Evolutionary conservation across 805 yeast species (phyloP).

Genomic region (Lachancea sp.): DNA sequence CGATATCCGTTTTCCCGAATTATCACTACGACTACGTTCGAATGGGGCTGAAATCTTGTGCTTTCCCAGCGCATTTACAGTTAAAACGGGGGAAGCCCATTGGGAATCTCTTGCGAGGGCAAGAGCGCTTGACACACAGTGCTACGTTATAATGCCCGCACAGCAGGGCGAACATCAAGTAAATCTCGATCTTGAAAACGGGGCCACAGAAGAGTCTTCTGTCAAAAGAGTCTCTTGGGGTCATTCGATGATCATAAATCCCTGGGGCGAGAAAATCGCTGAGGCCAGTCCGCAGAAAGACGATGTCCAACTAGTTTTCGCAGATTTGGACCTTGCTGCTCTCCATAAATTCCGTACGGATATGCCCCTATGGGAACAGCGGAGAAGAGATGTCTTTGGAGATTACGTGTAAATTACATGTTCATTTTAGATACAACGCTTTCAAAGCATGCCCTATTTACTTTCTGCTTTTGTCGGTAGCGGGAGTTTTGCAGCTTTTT

Average conservation of each 20-base stretch:
- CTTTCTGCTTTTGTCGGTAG: constrained; percentile 7
- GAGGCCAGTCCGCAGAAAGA: constrained; percentile 41
- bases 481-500: neutral
- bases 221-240: constrained; percentile 70
- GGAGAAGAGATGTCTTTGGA: constrained; percentile 54
- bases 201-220: constrained; percentile 9
- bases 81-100: constrained; percentile 85
- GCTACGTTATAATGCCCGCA: constrained; percentile 83
- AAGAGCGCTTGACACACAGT: constrained; percentile 83
- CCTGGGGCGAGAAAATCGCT: constrained; percentile 79
- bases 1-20: constrained; percentile 83
- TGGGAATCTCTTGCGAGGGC: constrained; percentile 78
- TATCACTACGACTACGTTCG: constrained; percentile 55
- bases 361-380: constrained; percentile 75
- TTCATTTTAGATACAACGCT: too few relatives aligned
- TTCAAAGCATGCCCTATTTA: neutral
- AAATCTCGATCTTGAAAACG: constrained; percentile 30
- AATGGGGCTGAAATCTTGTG: constrained; percentile 72
- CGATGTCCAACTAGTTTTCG: constrained; percentile 45
- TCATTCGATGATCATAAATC: constrained; percentile 79
- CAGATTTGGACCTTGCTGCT: constrained; percentile 55
- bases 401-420: constrained; percentile 5
- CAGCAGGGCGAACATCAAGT: constrained; percentile 75
- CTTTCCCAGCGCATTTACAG: constrained; percentile 90
- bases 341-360: constrained; percentile 49